These are phyloP conservation scores for Cladochytrium replicatum DNA, from an alignment of 192 early-diverging fungal genomes.

Conservation along the genomic window DNA sequence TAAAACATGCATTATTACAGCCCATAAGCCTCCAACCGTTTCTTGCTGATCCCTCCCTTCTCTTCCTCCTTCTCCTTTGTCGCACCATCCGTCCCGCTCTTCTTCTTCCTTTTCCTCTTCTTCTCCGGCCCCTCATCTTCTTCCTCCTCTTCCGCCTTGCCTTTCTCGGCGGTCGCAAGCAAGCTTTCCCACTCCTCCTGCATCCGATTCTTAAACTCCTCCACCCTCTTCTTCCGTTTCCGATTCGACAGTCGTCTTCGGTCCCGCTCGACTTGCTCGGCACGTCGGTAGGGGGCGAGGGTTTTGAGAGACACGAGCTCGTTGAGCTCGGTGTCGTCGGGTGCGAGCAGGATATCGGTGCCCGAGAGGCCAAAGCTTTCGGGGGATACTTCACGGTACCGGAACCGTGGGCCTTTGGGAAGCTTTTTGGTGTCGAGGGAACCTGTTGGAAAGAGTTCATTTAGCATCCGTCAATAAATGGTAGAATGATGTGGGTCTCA, in stretches of 20 bases:
- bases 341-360: constrained; percentile 78
- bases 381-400: constrained; percentile 75
- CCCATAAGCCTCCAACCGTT: no score
- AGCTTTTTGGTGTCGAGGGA: constrained; percentile 33
- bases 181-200: constrained; percentile 19
- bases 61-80: no score
- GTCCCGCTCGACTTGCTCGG: constrained; percentile 13
- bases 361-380: constrained; percentile 69
- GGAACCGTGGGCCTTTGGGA: constrained; percentile 86
- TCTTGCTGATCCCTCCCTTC: no score
- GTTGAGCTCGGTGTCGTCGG: constrained; percentile 79
- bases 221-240: constrained; percentile 26
- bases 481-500: neutral
- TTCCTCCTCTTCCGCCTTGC: no score
- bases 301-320: constrained; percentile 75
- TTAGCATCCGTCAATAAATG: neutral
- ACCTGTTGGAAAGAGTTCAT: constrained; percentile 5
- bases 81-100: no score
- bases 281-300: constrained; percentile 64
- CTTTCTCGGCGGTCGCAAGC: no score
- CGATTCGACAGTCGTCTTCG: constrained; percentile 10
- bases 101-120: no score
- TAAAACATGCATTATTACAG: no score
- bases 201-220: constrained; percentile 29
- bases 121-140: no score